Conservation (phyloP, 2,329 filamentous ascomycete species). For the Diaporthe vexans region DNA sequence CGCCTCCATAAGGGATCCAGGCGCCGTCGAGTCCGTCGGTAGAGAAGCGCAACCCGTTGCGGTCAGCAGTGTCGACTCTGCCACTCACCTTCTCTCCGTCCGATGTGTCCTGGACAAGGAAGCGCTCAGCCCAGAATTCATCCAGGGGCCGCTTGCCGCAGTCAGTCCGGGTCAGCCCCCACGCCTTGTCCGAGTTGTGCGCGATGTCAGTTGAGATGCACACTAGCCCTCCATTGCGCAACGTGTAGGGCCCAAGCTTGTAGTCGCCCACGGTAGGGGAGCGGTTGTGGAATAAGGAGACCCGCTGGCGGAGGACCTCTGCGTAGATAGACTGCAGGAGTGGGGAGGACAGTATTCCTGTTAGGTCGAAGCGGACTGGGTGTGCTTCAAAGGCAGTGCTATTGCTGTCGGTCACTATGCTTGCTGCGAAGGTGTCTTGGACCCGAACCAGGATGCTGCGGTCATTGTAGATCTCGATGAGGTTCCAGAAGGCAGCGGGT, state of each 20-base stretch:
- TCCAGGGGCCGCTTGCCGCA: not conserved
- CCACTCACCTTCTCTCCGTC: not conserved
- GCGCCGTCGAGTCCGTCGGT: not conserved
- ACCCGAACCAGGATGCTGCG: not conserved
- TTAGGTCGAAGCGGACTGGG: not conserved
- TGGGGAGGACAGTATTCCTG: not conserved
- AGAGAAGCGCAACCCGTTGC: not conserved
- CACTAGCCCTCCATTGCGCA: not conserved
- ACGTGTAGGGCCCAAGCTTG: not conserved
- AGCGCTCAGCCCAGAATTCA: constrained; percentile 9
- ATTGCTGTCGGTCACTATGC: no score
- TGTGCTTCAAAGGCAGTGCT: not conserved
- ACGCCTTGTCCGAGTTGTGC: not conserved
- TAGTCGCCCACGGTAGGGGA: not conserved
- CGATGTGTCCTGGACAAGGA: not conserved
- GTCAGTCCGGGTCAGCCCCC: not conserved
- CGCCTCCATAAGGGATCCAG: constrained; percentile 1
- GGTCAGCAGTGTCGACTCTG: no score
- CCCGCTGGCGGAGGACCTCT: constrained; percentile 13
- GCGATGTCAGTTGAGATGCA: constrained; percentile 11
- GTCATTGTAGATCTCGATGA: not conserved
- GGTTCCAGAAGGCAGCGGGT: not conserved
- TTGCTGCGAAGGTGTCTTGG: not conserved
- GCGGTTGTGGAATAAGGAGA: not conserved
- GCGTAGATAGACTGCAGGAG: constrained; percentile 15